Evolutionary conservation across 2,329 filamentous ascomycete genomes (phyloP).

Genomic region (Raffaelea albimanens): DNA sequence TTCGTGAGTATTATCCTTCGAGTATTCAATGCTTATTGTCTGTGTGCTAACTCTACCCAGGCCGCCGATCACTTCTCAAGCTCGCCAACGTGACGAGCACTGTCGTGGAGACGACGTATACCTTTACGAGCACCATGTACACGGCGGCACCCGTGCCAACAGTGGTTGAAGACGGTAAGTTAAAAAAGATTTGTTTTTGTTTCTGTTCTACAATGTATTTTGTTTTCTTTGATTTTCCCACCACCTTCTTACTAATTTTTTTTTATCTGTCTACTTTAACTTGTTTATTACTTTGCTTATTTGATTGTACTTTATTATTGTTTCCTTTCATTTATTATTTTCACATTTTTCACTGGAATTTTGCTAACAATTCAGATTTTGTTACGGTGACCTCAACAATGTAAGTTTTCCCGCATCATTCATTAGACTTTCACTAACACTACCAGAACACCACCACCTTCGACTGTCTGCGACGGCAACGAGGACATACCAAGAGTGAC

Average conservation of each 20-base stretch:
- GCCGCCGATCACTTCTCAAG: background rate
- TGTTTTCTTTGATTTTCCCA: too few relatives aligned
- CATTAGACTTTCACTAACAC: too few relatives aligned
- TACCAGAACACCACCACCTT: constrained; percentile 10
- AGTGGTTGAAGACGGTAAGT: constrained; percentile 5
- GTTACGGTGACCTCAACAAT: constrained; percentile 5
- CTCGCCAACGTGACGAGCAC: constrained; percentile 6
- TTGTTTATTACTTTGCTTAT: too few relatives aligned
- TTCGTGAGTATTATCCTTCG: too few relatives aligned
- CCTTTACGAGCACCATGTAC: background rate
- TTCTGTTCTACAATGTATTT: too few relatives aligned
- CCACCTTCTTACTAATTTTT: too few relatives aligned
- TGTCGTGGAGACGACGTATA: constrained; percentile 6
- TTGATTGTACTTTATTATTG: too few relatives aligned
- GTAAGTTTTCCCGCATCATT: too few relatives aligned
- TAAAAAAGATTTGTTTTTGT: too few relatives aligned
- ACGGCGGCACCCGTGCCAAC: constrained; percentile 1
- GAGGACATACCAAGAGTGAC: constrained; percentile 12
- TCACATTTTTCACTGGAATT: background rate
- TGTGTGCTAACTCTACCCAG: too few relatives aligned
- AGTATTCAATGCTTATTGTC: background rate
- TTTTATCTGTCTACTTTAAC: too few relatives aligned
- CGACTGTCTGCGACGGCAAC: constrained; percentile 14
- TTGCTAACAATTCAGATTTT: constrained; percentile 1
- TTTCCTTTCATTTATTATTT: background rate